These are phyloP conservation scores for Novymonas esmeraldas DNA, from an alignment of 208 protist genomes.

Conservation along the genomic window DNA sequence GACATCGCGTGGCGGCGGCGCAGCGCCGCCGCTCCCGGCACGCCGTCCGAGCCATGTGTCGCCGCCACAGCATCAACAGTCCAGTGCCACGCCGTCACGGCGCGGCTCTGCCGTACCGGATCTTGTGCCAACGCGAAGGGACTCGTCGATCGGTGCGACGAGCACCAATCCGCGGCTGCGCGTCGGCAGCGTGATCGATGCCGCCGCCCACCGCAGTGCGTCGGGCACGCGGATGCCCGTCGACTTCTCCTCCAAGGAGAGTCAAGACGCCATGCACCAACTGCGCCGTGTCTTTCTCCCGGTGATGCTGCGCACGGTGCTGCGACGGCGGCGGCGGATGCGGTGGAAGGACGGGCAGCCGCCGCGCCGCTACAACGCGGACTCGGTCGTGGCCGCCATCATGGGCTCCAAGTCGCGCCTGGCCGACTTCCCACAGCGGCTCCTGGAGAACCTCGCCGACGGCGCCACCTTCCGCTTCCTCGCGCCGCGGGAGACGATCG, in stretches of 20 bases:
- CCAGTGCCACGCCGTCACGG: not conserved
- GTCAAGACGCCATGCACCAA: conserved; percentile 39
- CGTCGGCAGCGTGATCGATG: conserved; percentile 40
- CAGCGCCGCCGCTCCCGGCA: conserved; percentile 4
- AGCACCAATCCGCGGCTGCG: conserved; percentile 55
- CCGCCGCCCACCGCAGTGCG: conserved; percentile 27
- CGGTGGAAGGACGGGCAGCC: conserved; percentile 45
- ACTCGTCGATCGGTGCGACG: conserved; percentile 63
- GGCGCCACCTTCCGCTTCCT: conserved; percentile 61
- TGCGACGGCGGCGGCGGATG: conserved; percentile 41
- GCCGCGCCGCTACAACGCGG: conserved; percentile 60
- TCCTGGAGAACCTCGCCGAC: conserved; percentile 55
- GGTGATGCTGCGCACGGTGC: conserved; percentile 48
- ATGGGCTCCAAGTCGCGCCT: conserved; percentile 57
- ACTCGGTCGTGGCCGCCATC: conserved; percentile 70
- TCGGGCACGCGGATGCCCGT: conserved; percentile 12
- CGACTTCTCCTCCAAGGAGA: conserved; percentile 51
- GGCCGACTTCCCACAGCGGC: conserved; percentile 58
- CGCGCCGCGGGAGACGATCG: conserved; percentile 57
- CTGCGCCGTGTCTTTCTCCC: conserved; percentile 62
- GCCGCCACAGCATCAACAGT: not conserved
- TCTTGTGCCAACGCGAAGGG: conserved; percentile 35
- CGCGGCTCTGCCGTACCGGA: conserved; percentile 13
- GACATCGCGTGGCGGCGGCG: not conserved
- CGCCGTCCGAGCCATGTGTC: not conserved